These are phyloP conservation scores for Phytophthora rubi DNA, from an alignment of 352 stramenopile species.

Conservation along the genomic window DNA sequence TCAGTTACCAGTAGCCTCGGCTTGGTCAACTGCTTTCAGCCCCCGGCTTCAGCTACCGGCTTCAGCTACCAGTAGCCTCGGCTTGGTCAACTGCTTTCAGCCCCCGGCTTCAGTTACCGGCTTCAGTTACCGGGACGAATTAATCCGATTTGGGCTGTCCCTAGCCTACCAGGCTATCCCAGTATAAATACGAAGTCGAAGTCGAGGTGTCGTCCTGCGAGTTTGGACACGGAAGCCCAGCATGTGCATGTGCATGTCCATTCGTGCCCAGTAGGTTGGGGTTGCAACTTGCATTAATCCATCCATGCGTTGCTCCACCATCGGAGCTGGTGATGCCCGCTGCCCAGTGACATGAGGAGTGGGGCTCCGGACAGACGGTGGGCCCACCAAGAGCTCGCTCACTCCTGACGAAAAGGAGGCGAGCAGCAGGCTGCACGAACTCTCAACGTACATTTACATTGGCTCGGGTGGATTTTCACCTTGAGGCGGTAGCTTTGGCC, in stretches of 20 bases:
- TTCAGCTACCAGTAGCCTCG: too few relatives aligned
- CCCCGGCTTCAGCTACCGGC: too few relatives aligned
- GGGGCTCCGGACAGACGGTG: conserved; percentile 15
- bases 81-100: too few relatives aligned
- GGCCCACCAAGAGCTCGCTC: conserved; percentile 2
- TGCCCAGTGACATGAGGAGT: conserved; percentile 21
- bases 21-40: too few relatives aligned
- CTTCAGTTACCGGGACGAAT: too few relatives aligned
- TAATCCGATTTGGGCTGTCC: too few relatives aligned
- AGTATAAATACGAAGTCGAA: conserved; percentile 13
- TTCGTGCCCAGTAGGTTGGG: neutral
- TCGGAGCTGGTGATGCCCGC: conserved; percentile 5
- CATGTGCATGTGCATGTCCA: neutral
- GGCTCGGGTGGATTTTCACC: conserved; percentile 21
- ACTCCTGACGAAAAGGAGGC: conserved; percentile 3
- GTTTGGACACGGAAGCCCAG: conserved; percentile 18
- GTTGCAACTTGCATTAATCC: conserved; percentile 13
- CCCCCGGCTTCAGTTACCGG: too few relatives aligned
- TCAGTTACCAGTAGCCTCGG: too few relatives aligned
- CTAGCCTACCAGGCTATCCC: too few relatives aligned
- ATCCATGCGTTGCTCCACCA: conserved; percentile 8
- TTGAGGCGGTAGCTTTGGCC: conserved; percentile 1
- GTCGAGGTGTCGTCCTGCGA: conserved; percentile 14
- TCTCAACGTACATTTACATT: conserved; percentile 10
- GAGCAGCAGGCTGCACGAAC: conserved; percentile 6